Conservation (phyloP, 176 grass and related monocot genomes). For the Olyra latifolia region DNA sequence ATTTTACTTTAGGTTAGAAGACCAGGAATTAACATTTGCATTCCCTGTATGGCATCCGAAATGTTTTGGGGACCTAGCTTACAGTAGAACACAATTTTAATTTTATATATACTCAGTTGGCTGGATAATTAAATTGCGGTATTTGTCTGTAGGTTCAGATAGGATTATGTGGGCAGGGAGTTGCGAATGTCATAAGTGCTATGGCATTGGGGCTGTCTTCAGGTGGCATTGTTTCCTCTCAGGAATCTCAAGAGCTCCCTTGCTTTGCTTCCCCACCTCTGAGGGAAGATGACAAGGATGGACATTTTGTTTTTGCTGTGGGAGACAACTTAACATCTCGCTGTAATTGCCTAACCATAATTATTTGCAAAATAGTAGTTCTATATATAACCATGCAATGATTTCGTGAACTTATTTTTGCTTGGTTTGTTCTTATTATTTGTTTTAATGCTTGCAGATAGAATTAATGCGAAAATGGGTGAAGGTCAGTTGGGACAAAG, state of each 20-base stretch:
- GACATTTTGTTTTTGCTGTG: constrained; percentile 86
- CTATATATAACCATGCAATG: not conserved
- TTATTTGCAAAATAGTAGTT: not conserved
- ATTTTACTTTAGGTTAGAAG: not conserved
- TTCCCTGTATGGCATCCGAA: too few relatives aligned
- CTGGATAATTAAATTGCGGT: not conserved
- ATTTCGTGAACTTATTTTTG: not conserved
- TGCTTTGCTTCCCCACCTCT: constrained; percentile 61
- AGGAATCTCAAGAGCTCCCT: constrained; percentile 40
- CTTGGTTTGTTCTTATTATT: constrained; percentile 11
- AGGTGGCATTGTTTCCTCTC: constrained; percentile 38
- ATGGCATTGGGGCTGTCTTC: constrained; percentile 46
- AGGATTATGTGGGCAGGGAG: constrained; percentile 77
- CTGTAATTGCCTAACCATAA: constrained; percentile 61
- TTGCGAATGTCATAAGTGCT: constrained; percentile 51
- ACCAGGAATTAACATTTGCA: not conserved
- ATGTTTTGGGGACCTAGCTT: too few relatives aligned
- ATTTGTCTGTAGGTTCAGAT: constrained; percentile 60
- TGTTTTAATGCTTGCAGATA: constrained; percentile 55
- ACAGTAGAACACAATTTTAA: not conserved
- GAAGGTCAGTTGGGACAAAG: constrained; percentile 64
- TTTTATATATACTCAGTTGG: not conserved
- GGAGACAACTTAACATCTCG: constrained; percentile 91
- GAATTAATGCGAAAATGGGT: constrained; percentile 88
- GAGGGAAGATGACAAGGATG: constrained; percentile 95